Base-by-base conservation (phyloP, 495 filamentous ascomycete species). In the Pyrenula aspistea region DNA sequence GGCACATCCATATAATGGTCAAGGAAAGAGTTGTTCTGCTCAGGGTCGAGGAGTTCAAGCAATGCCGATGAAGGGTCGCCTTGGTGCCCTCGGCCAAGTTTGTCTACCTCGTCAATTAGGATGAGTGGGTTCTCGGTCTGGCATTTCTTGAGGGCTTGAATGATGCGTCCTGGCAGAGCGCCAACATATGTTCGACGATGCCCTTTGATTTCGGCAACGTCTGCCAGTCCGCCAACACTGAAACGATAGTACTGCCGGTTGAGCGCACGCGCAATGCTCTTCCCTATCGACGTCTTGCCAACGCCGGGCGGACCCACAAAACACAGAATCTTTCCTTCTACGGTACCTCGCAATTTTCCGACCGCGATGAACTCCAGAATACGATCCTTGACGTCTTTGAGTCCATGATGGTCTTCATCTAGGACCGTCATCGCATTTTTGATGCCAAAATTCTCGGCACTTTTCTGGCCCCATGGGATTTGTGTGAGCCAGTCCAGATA, bases 1-100 rank as follows among this genome's bases (percentile, higher is more conserved):
- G 94, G 94, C 0, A 99, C 91, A 71, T 99, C 94, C 83, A 99
- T 87, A 68, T 99, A 99, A 65, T 99, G 93, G 62, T 99, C 94
- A 53, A 99, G 70, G 79, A 99, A 99, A 24, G 89, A 95, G 65
- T 79, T 88, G 72, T 99, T 99, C 65, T 99, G 94, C 71, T 97
- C 94, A 0, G 94, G 94, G 62, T 99, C 94, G 24, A 99, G 83
- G 25, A 99, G 74, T 65, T 99, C 94, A 12, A 99, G 78, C 52
- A 99, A 77, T 25, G 94, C 93, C 47, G 92, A 96, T 1, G 94
- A 88, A 20, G 94, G 94, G 60, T 99, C 94, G 54, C 94, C 94
- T 69, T 96, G 92, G 63, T 96, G 89, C 2, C 92, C 94, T 42
- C 88, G 82, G 11, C 94, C 92, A 67, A 99, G 91, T 73, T 99